These are phyloP conservation scores for Blastomyces parvus DNA, from an alignment of 2,329 filamentous ascomycete genomes.

Conservation along the genomic window DNA sequence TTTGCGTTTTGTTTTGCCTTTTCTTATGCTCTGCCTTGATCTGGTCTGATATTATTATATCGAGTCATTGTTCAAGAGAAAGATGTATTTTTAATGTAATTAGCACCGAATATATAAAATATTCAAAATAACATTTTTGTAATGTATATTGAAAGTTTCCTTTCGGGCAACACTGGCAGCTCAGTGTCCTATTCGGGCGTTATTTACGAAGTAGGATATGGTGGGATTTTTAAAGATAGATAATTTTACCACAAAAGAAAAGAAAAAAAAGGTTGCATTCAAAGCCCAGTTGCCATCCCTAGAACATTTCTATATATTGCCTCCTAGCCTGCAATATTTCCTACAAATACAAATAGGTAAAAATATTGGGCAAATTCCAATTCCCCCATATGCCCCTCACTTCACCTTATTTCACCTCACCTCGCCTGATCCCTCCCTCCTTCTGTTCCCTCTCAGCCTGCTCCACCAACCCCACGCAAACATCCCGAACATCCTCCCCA, in stretches of 20 bases:
- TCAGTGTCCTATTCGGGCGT: not conserved
- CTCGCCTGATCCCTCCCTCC: not conserved
- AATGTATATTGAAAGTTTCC: not conserved
- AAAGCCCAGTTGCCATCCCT: not conserved
- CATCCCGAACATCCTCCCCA: constrained; percentile 37
- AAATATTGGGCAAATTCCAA: not conserved
- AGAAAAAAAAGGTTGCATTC: not conserved
- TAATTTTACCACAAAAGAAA: not conserved
- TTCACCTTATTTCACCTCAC: not conserved
- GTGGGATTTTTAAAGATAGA: not conserved
- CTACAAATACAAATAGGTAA: not conserved
- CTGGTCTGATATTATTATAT: not conserved
- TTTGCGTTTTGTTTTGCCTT: not conserved
- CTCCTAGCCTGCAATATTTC: not conserved
- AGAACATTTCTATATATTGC: not conserved
- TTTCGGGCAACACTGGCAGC: too few species aligned
- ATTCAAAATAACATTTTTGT: not conserved
- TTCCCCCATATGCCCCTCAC: not conserved
- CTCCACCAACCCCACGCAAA: constrained; percentile 37
- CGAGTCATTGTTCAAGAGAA: not conserved
- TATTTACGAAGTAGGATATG: not conserved
- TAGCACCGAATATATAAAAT: not conserved
- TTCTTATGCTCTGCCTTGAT: not conserved
- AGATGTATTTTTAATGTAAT: not conserved
- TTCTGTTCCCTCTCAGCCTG: constrained; percentile 26